These are phyloP conservation scores for Ophiostoma quercus DNA, from an alignment of 2,329 filamentous ascomycete genomes.

Conservation along the genomic window DNA sequence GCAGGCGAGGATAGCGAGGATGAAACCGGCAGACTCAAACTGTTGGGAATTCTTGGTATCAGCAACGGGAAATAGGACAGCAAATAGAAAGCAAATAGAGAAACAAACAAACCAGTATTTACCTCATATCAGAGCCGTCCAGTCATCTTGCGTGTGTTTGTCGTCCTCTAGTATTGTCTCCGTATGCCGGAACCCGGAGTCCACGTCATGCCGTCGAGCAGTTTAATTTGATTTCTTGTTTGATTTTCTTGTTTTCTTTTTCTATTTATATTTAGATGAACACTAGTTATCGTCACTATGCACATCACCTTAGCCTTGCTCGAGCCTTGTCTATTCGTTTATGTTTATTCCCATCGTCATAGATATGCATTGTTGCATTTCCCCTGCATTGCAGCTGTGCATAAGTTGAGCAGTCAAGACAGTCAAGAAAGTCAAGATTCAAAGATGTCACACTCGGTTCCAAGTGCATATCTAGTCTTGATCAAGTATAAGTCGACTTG, in stretches of 20 bases:
- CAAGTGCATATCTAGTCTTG: not conserved
- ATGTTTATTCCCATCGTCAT: not conserved
- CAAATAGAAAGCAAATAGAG: not conserved
- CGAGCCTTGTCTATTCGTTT: not conserved
- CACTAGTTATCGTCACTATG: not conserved
- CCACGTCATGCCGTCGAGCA: not conserved
- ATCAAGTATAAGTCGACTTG: not conserved
- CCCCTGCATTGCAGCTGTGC: constrained; percentile 1
- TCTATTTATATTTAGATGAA: not conserved
- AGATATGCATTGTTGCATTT: not conserved
- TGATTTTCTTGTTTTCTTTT: too few species aligned
- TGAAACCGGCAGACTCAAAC: not conserved
- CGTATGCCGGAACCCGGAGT: not conserved
- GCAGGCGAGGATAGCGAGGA: too few species aligned
- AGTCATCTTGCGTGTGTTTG: not conserved
- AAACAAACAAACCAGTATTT: not conserved
- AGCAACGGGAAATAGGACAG: too few species aligned
- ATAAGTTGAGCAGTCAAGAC: not conserved
- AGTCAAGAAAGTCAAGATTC: not conserved
- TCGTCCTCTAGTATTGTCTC: not conserved
- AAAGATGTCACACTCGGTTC: not conserved
- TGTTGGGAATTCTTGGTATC: too few species aligned
- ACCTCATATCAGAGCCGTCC: not conserved
- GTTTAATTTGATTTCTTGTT: too few species aligned
- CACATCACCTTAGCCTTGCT: not conserved